Evolutionary conservation across 257 asterid species (phyloP).

Genomic region (Capsicum rhomboideum): DNA sequence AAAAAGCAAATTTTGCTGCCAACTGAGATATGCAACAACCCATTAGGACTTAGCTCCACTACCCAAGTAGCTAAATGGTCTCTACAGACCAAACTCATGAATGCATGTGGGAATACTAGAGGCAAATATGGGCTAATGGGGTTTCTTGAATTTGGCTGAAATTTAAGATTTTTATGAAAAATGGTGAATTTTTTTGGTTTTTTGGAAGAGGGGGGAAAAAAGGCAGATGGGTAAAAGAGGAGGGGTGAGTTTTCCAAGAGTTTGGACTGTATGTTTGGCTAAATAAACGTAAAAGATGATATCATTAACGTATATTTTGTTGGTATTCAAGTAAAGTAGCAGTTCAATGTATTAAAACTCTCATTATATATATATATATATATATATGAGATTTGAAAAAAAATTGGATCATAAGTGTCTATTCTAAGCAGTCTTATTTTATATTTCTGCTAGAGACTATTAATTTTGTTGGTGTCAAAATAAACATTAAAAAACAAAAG

Average conservation of each 20-base stretch:
- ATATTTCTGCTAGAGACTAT: too few species aligned
- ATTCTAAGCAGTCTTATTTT: too few species aligned
- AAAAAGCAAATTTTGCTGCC: slow-evolving; percentile 95
- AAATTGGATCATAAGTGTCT: too few species aligned
- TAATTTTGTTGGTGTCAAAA: too few species aligned
- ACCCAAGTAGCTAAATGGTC: slow-evolving; percentile 12
- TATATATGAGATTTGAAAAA: too few species aligned
- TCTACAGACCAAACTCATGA: slow-evolving; percentile 39
- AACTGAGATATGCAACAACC: slow-evolving; percentile 83
- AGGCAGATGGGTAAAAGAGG: slow-evolving; percentile 2
- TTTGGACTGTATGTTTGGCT: slow-evolving; percentile 23
- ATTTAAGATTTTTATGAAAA: neutral
- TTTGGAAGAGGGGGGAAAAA: slow-evolving; percentile 7
- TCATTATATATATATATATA: too few species aligned
- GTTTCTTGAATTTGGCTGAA: slow-evolving; percentile 13
- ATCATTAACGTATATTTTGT: neutral
- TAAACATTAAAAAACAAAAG: too few species aligned
- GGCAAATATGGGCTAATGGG: neutral
- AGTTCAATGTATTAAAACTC: too few species aligned
- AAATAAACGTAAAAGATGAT: slow-evolving; percentile 12
- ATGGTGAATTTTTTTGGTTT: slow-evolving; percentile 14
- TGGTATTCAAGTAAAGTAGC: neutral
- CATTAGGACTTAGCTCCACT: slow-evolving; percentile 32
- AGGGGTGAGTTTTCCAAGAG: slow-evolving; percentile 16
- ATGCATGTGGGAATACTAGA: slow-evolving; percentile 31